Base-by-base conservation (phyloP, 768 basidiomycete species). In the Termitomyces sp. region DNA sequence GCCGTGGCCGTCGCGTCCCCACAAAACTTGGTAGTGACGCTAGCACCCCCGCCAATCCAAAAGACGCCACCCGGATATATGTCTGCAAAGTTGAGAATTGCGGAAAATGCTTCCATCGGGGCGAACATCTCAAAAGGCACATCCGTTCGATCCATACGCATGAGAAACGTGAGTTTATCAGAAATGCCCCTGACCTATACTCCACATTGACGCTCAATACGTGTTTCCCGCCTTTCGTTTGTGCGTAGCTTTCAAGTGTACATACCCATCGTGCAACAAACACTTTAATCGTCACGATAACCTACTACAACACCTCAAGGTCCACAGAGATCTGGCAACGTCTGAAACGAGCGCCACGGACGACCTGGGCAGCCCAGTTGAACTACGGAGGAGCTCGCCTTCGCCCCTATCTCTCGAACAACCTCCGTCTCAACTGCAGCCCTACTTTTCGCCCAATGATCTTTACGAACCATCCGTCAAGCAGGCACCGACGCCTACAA, bases 111-210 rank as follows among this genome's bases (percentile, higher is more conserved):
- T 94, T 94, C 63, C 82, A 82, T 45, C 76, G 91, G 3, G 81
- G 85, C 1, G 89, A 92, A 62, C 91, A 94, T 69, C 73, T 94
- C 55, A 91, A 91, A 71, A 74, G 91, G 40, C 91, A 93, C 71
- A 79, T 92, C 23, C 70, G 86, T 57, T 85, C 84, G 52, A 86
- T 94, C 48, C 91, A 94, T 68, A 91, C 91, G 2, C 75, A 89
- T 62, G 89, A 91, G 64, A 91, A 87, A 76, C 88, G 87, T 89
- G 65, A 69, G 88, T 77, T 43, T 50, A 31, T 62, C 61, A 51
- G 57, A 50, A 44, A 61, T 19, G 15, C 62, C 28, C 58, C 23
- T 57, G 47, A 17, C 3, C 30, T 64, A 59, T 15, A 5, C 42
- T 57, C 58, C 61, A 53, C 33, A 21, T 50, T 58, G 40, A 54